A percentile compares a stretch with the other conserved stretches of the same genome.
Evolutionary conservation across 1,284 basidiomycete genomes (phyloP).

Genomic region (Austroboletus novae-zelandiae): DNA sequence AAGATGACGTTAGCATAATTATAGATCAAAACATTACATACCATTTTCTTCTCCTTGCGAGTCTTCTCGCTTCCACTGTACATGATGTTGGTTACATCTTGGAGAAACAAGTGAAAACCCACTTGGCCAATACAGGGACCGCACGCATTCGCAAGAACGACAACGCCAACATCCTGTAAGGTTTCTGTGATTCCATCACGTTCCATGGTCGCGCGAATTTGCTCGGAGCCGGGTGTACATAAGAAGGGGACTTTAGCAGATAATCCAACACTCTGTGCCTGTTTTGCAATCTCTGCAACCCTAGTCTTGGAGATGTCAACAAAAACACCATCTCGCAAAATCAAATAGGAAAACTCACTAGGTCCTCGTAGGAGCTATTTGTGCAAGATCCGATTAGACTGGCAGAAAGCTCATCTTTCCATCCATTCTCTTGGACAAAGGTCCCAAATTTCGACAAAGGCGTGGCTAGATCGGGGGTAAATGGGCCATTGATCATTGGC

Average conservation of each 20-base stretch:
- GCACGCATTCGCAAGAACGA: conserved; percentile 96
- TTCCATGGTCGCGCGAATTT: conserved; percentile 97
- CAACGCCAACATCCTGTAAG: conserved; percentile 84
- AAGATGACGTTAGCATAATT: not conserved
- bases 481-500: conserved; percentile 95
- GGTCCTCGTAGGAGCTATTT: conserved; percentile 95
- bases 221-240: conserved; percentile 96
- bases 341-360: conserved; percentile 48
- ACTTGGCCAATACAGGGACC: conserved; percentile 98
- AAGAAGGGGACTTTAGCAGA: conserved; percentile 90
- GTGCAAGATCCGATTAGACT: conserved; percentile 97
- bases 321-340: not conserved
- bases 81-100: conserved; percentile 3
- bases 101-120: conserved; percentile 15
- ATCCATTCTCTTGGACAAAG: conserved; percentile 81
- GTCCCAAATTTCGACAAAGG: conserved; percentile 89
- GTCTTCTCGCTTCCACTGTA: conserved; percentile 91
- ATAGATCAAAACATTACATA: conserved; percentile 32
- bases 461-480: conserved; percentile 96
- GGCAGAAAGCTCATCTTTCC: conserved; percentile 91
- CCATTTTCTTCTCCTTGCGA: conserved; percentile 91
- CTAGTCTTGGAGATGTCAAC: conserved; percentile 39
- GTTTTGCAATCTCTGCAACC: conserved; percentile 88
- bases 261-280: conserved; percentile 84
- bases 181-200: conserved; percentile 84